phyloP scores from a whole-genome alignment of 257 asterid species.

The Solanum okadae region DNA sequence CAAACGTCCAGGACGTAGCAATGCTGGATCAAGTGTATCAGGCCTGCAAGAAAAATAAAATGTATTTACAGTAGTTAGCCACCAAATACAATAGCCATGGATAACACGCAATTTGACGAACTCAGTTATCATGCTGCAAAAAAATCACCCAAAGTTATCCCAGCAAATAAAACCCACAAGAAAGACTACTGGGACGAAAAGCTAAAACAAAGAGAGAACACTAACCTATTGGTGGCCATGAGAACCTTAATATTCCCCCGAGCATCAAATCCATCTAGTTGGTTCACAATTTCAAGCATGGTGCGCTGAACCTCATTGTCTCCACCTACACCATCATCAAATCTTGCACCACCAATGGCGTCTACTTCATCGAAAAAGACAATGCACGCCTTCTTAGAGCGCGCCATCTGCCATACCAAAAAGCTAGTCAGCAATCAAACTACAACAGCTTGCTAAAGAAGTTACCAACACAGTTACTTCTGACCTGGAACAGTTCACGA shows the following conservation, averaged over 20 bases:
- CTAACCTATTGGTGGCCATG: slow-evolving; percentile 94
- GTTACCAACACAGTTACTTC: background rate
- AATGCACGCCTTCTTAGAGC: slow-evolving; percentile 96
- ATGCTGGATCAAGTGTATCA: slow-evolving; percentile 93
- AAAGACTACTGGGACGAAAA: background rate
- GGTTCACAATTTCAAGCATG: slow-evolving; percentile 97
- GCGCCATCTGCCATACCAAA: slow-evolving; percentile 70
- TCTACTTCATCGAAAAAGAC: slow-evolving; percentile 95
- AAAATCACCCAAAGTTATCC: background rate
- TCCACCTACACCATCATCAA: slow-evolving; percentile 97
- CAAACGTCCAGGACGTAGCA: slow-evolving; percentile 84
- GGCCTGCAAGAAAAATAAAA: slow-evolving; percentile 40
- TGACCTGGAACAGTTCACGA: slow-evolving; percentile 94
- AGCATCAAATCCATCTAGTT: slow-evolving; percentile 98
- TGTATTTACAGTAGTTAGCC: background rate
- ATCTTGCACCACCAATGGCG: slow-evolving; percentile 97
- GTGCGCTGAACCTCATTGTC: slow-evolving; percentile 99
- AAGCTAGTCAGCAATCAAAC: background rate
- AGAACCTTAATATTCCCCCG: slow-evolving; percentile 97
- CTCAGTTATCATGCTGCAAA: background rate
- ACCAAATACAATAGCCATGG: background rate
- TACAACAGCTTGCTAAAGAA: background rate
- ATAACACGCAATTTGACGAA: background rate
- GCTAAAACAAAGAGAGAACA: background rate
- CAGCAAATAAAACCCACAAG: background rate